A percentile compares a stretch with the other conserved stretches of the same genome.
These are phyloP conservation scores for Candida gorgasii DNA, from an alignment of 805 yeast species.

Conservation along the genomic window DNA sequence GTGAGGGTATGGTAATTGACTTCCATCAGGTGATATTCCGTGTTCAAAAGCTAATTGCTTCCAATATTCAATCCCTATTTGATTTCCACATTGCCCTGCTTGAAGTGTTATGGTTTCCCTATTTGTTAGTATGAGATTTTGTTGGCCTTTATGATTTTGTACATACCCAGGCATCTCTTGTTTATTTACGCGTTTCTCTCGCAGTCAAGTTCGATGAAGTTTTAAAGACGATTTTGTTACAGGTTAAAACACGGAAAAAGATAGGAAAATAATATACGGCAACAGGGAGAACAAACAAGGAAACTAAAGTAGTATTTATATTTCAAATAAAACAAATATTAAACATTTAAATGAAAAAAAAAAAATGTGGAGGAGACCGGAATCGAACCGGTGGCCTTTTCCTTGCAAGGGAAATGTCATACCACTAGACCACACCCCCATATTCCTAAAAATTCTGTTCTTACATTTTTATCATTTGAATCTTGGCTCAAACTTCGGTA, in stretches of 20 bases:
- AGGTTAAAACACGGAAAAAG: too few species aligned
- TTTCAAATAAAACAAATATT: too few species aligned
- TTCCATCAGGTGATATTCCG: constrained; percentile 72
- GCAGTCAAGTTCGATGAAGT: too few species aligned
- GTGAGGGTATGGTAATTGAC: constrained; percentile 38
- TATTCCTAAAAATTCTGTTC: neutral
- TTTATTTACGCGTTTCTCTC: constrained; percentile 11
- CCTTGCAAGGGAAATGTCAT: constrained; percentile 81
- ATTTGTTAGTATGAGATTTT: constrained; percentile 22
- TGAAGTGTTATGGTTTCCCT: constrained; percentile 73
- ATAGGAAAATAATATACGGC: too few species aligned
- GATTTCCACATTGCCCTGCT: constrained; percentile 96
- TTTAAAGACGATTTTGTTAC: too few species aligned
- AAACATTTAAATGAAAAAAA: constrained; percentile 19
- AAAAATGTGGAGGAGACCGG: constrained; percentile 64
- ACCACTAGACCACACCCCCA: constrained; percentile 82
- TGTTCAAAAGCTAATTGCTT: constrained; percentile 83
- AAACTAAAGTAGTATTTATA: too few species aligned
- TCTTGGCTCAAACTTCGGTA: too few species aligned
- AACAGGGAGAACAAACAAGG: too few species aligned
- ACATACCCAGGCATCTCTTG: constrained; percentile 26
- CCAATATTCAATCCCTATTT: constrained; percentile 93
- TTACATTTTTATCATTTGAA: too few species aligned
- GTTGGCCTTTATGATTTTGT: neutral
- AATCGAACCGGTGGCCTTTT: constrained; percentile 77